phyloP scores from a whole-genome alignment of 768 basidiomycete genomes.

The Tulasnella sp. region DNA sequence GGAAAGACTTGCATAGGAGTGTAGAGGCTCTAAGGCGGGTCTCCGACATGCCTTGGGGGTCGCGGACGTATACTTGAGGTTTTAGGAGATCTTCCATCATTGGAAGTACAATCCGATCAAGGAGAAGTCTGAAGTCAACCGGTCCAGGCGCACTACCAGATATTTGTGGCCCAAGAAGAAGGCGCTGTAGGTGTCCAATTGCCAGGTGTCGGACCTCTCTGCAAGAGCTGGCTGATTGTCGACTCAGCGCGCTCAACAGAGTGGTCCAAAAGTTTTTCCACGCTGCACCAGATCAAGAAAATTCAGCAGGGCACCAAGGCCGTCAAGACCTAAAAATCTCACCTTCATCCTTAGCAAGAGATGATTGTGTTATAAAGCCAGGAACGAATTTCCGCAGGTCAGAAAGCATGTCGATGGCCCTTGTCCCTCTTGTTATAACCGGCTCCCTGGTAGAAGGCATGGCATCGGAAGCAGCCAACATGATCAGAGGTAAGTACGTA shows the following conservation, averaged over 20 bases:
- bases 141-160: conserved; percentile 36
- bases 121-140: conserved; percentile 60
- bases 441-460: conserved; percentile 43
- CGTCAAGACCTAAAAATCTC: conserved; percentile 5
- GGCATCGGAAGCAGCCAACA: not conserved
- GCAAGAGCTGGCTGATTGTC: conserved; percentile 71
- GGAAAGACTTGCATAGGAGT: conserved; percentile 89
- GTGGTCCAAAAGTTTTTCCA: conserved; percentile 75
- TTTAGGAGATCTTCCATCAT: conserved; percentile 84
- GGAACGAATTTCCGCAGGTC: conserved; percentile 58
- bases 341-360: conserved; percentile 26
- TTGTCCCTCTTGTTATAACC: conserved; percentile 65
- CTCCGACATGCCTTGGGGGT: conserved; percentile 82
- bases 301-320: not conserved
- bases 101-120: conserved; percentile 83
- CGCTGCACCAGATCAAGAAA: conserved; percentile 30
- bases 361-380: conserved; percentile 39
- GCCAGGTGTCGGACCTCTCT: conserved; percentile 78
- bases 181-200: conserved; percentile 69
- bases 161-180: conserved; percentile 68
- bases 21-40: conserved; percentile 78
- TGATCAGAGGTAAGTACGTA: not conserved
- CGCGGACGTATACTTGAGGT: conserved; percentile 63
- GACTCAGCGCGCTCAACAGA: conserved; percentile 55
- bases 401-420: conserved; percentile 70